These are phyloP conservation scores for Aspergillus piperis DNA, from an alignment of 2,329 filamentous ascomycete genomes.

Conservation along the genomic window DNA sequence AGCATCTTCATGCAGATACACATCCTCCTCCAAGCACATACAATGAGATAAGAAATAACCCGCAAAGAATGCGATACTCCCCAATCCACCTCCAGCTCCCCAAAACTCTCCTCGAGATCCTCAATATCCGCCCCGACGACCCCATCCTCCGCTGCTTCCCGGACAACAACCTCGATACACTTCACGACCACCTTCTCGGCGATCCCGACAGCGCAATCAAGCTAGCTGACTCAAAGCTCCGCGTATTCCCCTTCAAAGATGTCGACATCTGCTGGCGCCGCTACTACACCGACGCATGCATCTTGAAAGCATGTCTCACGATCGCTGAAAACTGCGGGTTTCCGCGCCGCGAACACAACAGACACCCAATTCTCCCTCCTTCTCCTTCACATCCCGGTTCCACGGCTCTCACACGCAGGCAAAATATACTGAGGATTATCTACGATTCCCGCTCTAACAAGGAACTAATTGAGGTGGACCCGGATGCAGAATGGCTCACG, in stretches of 20 bases:
- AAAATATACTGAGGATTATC: conserved; percentile 14
- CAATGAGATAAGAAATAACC: conserved; percentile 4
- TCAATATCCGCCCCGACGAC: conserved; percentile 33
- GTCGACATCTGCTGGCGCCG: conserved; percentile 59
- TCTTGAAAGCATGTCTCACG: conserved; percentile 47
- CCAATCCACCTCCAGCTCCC: conserved; percentile 25
- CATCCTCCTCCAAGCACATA: too few relatives aligned
- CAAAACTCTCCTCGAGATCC: conserved; percentile 31
- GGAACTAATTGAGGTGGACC: conserved; percentile 13
- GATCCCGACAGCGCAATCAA: conserved; percentile 46
- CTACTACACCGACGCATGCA: conserved; percentile 59
- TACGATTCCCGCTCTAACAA: conserved; percentile 11
- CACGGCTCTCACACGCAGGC: conserved; percentile 10
- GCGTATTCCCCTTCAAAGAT: conserved; percentile 58
- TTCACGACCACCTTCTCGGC: conserved; percentile 29
- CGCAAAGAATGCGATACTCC: too few relatives aligned
- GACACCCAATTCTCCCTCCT: too few relatives aligned
- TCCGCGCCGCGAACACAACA: neutral
- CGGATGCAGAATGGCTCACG: conserved; percentile 51
- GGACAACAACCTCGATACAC: conserved; percentile 20
- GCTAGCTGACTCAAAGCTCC: conserved; percentile 55
- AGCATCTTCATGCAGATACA: neutral
- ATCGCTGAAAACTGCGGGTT: conserved; percentile 31
- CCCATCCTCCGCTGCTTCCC: conserved; percentile 39
- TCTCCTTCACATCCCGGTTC: too few relatives aligned